Base-by-base conservation (phyloP, 116 monocot species). In the Posidonia oceanica region DNA sequence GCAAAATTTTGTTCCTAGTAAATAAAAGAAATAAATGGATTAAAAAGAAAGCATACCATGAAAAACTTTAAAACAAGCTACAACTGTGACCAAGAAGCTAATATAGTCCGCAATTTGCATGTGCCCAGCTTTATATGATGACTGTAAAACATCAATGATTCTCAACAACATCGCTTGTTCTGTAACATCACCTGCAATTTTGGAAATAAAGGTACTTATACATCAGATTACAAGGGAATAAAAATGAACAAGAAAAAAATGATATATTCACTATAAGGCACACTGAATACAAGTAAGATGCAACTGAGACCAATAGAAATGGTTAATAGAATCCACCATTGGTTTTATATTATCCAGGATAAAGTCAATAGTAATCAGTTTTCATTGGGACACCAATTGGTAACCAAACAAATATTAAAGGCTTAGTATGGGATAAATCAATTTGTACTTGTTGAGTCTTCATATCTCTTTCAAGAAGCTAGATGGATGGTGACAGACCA, bases 51-150 rank as follows among this genome's bases (percentile, higher is more conserved):
- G 82, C 80, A 56, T 75, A 94, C 90, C 82, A 52, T 83, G 80
- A 75, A 40, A 69, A 75, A 82, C 81, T 72, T 71, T 80, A 69
- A 77, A 87, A 14, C 74, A 85, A 61, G 80, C 81, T 61, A 94
- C 66, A 80, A 90, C 18, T 53, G 82, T 82, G 59, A 80, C 70
- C 63, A 90, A 79, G 83, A 94, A 94, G 71, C 83, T 67, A 70
- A 89, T 74, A 48, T 83, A 68, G 20, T 85, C 82, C 39, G 80
- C 67, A 17, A 90, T 79, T 29, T 78, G 75, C 59, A 85, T 54
- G 70, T 67, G 83, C 41, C 87, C 85, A 63, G 76, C 74, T 82
- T 75, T 85, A 75, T 85, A 94, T 55, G 84, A 68, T 3, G 87
- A 85, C 38, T 83, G 71, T 39, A 94, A 64, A 78, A 90, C 80